These are phyloP conservation scores for Termitomyces sp. DNA, from an alignment of 768 basidiomycete genomes.

Conservation along the genomic window DNA sequence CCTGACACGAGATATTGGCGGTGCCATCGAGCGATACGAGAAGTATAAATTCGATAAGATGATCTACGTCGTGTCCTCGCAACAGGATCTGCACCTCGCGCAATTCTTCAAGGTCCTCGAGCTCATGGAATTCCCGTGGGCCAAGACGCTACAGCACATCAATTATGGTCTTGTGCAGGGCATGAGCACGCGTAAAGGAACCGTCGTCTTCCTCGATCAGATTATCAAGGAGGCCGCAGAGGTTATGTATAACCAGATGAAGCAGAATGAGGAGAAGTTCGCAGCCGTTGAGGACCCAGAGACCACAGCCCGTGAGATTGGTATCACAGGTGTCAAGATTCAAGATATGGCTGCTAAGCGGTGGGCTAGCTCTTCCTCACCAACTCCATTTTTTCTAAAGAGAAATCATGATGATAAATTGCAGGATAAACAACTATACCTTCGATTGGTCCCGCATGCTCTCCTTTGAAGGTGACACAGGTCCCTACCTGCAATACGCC, in stretches of 20 bases:
- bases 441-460: conserved; percentile 95
- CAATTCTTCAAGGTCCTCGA: conserved; percentile 94
- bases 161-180: conserved; percentile 91
- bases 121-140: conserved; percentile 89
- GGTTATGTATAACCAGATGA: conserved; percentile 97
- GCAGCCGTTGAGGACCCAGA: conserved; percentile 84
- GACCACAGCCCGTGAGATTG: conserved; percentile 71
- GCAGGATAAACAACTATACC: conserved; percentile 90
- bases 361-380: conserved; percentile 33
- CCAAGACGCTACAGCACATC: conserved; percentile 75
- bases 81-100: conserved; percentile 80
- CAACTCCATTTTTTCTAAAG: neutral
- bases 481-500: conserved; percentile 94
- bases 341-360: conserved; percentile 96
- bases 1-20: conserved; percentile 92
- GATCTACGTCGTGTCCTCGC: conserved; percentile 89
- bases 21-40: conserved; percentile 87
- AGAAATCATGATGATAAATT: neutral
- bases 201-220: conserved; percentile 91
- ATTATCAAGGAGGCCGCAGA: conserved; percentile 84
- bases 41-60: conserved; percentile 85
- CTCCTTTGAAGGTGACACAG: conserved; percentile 94
- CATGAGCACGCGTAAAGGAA: conserved; percentile 93
- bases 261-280: conserved; percentile 91
- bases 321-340: conserved; percentile 94